Evolutionary conservation across 495 filamentous ascomycete genomes (phyloP).

Genomic region (Extremus antarcticus): DNA sequence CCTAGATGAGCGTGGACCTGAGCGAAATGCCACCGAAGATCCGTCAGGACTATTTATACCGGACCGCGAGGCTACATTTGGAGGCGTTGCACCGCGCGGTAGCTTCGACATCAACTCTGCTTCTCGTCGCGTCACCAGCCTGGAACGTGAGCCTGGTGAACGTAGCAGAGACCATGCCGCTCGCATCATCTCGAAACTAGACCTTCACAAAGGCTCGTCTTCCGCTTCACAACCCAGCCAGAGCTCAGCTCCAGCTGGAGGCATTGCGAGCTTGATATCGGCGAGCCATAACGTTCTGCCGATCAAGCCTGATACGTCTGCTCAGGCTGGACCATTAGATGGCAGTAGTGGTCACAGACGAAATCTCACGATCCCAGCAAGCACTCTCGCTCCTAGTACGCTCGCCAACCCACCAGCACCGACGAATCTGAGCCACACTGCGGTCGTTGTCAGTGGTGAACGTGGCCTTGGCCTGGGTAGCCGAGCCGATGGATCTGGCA

Average conservation of each 20-base stretch:
- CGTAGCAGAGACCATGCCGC: slow-evolving; percentile 65
- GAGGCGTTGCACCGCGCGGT: slow-evolving; percentile 46
- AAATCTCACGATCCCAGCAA: slow-evolving; percentile 37
- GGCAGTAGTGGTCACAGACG: slow-evolving; percentile 20
- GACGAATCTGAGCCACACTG: slow-evolving; percentile 78
- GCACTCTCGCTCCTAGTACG: slow-evolving; percentile 70
- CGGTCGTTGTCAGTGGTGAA: slow-evolving; percentile 71
- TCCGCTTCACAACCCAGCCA: slow-evolving; percentile 30
- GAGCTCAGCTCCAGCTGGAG: slow-evolving; percentile 39
- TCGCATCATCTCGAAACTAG: slow-evolving; percentile 83
- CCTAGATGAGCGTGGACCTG: not conserved
- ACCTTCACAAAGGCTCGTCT: slow-evolving; percentile 72
- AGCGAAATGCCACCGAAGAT: slow-evolving; percentile 35
- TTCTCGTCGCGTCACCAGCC: slow-evolving; percentile 36
- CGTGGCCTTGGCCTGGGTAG: slow-evolving; percentile 49
- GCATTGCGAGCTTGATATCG: slow-evolving; percentile 81
- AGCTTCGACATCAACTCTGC: slow-evolving; percentile 58
- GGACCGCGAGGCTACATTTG: slow-evolving; percentile 51
- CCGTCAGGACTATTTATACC: slow-evolving; percentile 17
- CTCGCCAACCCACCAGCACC: slow-evolving; percentile 75
- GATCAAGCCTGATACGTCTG: slow-evolving; percentile 28
- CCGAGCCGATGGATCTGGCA: slow-evolving; percentile 47
- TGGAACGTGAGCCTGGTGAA: slow-evolving; percentile 42
- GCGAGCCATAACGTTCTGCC: slow-evolving; percentile 72
- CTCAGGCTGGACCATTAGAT: slow-evolving; percentile 28